phyloP scores from a whole-genome alignment of 345 rosid species.

The Murraya paniculata region DNA sequence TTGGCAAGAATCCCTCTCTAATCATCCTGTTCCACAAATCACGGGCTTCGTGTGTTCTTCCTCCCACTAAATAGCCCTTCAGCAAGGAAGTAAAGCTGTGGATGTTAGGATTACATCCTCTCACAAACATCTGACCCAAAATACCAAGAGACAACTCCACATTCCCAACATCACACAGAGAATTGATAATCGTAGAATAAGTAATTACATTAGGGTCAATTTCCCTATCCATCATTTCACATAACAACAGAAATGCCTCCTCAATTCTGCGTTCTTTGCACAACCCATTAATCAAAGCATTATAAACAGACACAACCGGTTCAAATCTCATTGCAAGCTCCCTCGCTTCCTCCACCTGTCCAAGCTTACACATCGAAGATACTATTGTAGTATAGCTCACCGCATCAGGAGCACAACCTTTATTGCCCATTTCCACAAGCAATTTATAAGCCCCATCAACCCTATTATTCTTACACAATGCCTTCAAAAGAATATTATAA shows the following conservation, averaged over 20 bases:
- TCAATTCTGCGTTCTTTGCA: conserved; percentile 47
- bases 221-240: conserved; percentile 51
- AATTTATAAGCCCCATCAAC: conserved; percentile 74
- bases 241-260: conserved; percentile 50
- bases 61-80: conserved; percentile 60
- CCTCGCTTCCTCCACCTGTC: conserved; percentile 69
- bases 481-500: conserved; percentile 77
- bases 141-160: conserved; percentile 58
- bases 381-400: conserved; percentile 79
- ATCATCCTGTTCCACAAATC: conserved; percentile 59
- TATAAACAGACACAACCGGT: conserved; percentile 56
- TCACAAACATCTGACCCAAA: conserved; percentile 59
- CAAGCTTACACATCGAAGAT: conserved; percentile 70
- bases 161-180: conserved; percentile 49
- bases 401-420: conserved; percentile 66
- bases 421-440: conserved; percentile 66
- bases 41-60: conserved; percentile 52
- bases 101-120: conserved; percentile 68
- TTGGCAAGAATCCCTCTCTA: conserved; percentile 48
- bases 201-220: conserved; percentile 66
- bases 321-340: conserved; percentile 50
- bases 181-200: conserved; percentile 62
- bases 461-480: conserved; percentile 77
- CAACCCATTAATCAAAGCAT: conserved; percentile 67
- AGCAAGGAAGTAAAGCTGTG: conserved; percentile 66